These are phyloP conservation scores for Torulaspora franciscae DNA, from an alignment of 805 yeast species.

Conservation along the genomic window DNA sequence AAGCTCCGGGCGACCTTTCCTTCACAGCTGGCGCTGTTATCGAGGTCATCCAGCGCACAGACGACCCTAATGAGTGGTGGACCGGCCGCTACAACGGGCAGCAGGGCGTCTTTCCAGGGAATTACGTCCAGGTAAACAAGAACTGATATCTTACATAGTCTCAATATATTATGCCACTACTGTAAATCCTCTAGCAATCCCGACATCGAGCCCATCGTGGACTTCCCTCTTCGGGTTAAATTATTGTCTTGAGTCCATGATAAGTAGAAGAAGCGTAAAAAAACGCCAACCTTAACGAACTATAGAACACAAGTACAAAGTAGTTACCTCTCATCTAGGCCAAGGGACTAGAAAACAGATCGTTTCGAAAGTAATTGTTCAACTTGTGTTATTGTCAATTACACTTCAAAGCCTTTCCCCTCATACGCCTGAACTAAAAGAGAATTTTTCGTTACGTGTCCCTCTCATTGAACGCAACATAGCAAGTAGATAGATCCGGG, in stretches of 20 bases:
- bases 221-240: background rate
- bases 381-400: no score
- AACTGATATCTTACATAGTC: constrained; percentile 5
- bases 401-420: no score
- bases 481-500: background rate
- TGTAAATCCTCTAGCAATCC: background rate
- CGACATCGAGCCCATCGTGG: background rate
- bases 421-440: no score
- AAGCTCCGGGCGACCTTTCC: constrained; percentile 84
- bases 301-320: background rate
- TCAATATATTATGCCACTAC: background rate
- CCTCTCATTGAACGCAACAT: background rate
- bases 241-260: background rate
- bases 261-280: background rate
- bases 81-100: constrained; percentile 81
- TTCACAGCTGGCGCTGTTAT: constrained; percentile 86
- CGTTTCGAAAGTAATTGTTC: no score
- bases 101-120: constrained; percentile 93
- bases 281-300: background rate
- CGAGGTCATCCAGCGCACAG: constrained; percentile 73
- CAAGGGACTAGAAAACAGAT: no score
- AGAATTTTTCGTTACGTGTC: background rate
- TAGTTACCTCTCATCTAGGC: no score
- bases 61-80: constrained; percentile 96
- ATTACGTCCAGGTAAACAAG: constrained; percentile 74